Conservation (phyloP, 176 grass and related monocot genomes). For the Tuctoria greenei region DNA sequence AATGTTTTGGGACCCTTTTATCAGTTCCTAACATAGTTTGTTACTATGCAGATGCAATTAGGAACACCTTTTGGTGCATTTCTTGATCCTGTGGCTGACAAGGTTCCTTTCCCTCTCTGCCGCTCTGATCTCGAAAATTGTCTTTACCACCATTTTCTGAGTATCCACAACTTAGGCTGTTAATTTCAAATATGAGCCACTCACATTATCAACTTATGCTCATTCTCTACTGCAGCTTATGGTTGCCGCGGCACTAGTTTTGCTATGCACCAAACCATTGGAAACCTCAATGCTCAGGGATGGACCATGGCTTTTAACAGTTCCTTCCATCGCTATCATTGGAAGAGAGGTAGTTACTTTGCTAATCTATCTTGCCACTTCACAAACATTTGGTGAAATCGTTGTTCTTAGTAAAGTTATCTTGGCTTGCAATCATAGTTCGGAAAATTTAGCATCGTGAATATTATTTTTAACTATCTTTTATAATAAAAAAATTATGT, state of each 20-base stretch:
- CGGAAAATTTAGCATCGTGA: not conserved
- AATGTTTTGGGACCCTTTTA: not conserved
- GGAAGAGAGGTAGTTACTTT: conserved; percentile 87
- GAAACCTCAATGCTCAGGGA: conserved; percentile 57
- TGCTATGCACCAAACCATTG: conserved; percentile 86
- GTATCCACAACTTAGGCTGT: conserved; percentile 14
- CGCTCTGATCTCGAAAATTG: conserved; percentile 5
- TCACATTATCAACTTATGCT: conserved; percentile 20
- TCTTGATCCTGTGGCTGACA: conserved; percentile 99
- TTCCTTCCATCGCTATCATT: conserved; percentile 98
- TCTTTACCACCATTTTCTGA: not conserved
- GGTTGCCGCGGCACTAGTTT: conserved; percentile 90
- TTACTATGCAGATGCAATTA: conserved; percentile 72
- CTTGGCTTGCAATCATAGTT: not conserved
- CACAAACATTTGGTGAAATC: not conserved
- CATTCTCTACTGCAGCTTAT: conserved; percentile 71
- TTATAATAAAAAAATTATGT: not conserved
- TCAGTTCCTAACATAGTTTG: conserved; percentile 22
- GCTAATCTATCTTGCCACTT: conserved; percentile 3
- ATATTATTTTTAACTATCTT: not conserved
- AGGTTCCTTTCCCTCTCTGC: conserved; percentile 57
- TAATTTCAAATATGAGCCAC: not conserved
- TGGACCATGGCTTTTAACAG: conserved; percentile 81
- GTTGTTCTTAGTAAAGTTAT: not conserved
- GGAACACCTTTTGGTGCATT: conserved; percentile 98